Conservation (phyloP, 2,329 filamentous ascomycete genomes). For the Hypocreales sp. region DNA sequence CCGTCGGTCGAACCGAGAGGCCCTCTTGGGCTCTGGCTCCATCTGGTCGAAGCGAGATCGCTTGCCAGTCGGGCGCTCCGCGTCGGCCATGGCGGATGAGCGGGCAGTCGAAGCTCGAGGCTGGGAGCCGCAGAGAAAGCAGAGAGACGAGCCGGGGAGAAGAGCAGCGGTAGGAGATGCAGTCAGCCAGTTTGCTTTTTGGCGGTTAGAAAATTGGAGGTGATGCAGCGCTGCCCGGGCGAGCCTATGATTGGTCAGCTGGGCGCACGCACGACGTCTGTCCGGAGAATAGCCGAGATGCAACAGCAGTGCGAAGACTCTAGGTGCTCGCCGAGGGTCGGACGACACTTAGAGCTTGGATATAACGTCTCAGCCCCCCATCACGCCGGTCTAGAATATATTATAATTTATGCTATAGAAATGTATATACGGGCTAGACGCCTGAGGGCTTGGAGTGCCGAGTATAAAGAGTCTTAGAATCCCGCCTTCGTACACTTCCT, state of each 20-base stretch:
- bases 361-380: no score
- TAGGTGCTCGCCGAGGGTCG: not conserved
- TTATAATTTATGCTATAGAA: no score
- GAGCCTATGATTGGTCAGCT: no score
- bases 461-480: no score
- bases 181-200: not conserved
- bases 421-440: no score
- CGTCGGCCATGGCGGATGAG: constrained; percentile 46
- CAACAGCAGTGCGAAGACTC: not conserved
- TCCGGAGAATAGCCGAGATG: not conserved
- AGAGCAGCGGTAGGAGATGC: not conserved
- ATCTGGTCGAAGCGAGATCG: constrained; percentile 91
- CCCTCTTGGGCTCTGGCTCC: constrained; percentile 60
- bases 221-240: no score
- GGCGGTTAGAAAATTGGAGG: no score
- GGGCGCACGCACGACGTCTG: not conserved
- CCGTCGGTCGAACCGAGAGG: constrained; percentile 79
- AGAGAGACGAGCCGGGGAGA: no score
- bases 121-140: not conserved
- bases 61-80: constrained; percentile 57
- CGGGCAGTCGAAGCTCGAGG: not conserved
- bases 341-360: not conserved
- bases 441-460: no score
- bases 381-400: no score
- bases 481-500: no score